Percentiles rank a stretch among this genome's conserved stretches.
Conservation (phyloP, 257 asterid genomes). For the Fraxinus cuspidata region DNA sequence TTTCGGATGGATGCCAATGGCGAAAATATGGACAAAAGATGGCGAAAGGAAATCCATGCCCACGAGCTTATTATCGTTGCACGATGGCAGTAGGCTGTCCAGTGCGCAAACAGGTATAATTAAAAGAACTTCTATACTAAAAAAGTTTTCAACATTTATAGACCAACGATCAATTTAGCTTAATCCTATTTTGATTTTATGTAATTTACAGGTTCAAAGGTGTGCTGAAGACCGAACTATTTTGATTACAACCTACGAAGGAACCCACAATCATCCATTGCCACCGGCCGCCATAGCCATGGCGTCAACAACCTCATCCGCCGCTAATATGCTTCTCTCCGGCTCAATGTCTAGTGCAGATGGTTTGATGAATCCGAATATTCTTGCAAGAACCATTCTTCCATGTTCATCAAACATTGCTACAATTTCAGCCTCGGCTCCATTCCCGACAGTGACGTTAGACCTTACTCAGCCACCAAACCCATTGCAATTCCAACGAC, state of each 20-base stretch:
- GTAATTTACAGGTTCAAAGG: conserved; percentile 71
- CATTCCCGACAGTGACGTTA: conserved; percentile 88
- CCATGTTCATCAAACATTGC: conserved; percentile 87
- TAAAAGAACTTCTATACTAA: not conserved
- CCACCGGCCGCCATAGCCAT: conserved; percentile 99
- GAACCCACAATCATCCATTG: conserved; percentile 86
- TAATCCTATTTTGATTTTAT: not conserved
- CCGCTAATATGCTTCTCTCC: conserved; percentile 88
- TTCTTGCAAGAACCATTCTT: conserved; percentile 67
- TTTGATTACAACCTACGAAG: conserved; percentile 86
- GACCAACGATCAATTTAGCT: not conserved
- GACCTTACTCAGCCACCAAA: conserved; percentile 82
- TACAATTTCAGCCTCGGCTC: conserved; percentile 94
- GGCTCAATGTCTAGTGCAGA: conserved; percentile 93
- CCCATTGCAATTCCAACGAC: conserved; percentile 48
- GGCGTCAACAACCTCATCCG: conserved; percentile 96
- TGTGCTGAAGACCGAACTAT: conserved; percentile 81
- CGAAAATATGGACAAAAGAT: conserved; percentile 94
- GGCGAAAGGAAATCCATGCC: conserved; percentile 98
- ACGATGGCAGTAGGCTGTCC: conserved; percentile 97
- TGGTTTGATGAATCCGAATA: conserved; percentile 74
- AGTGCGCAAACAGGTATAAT: conserved; percentile 82
- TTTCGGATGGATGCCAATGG: conserved; percentile 97
- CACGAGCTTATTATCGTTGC: conserved; percentile 89
- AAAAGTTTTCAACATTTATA: not conserved